Evolutionary conservation across 192 early-diverging fungal species (phyloP).

Genomic region (Podochytrium sp.): DNA sequence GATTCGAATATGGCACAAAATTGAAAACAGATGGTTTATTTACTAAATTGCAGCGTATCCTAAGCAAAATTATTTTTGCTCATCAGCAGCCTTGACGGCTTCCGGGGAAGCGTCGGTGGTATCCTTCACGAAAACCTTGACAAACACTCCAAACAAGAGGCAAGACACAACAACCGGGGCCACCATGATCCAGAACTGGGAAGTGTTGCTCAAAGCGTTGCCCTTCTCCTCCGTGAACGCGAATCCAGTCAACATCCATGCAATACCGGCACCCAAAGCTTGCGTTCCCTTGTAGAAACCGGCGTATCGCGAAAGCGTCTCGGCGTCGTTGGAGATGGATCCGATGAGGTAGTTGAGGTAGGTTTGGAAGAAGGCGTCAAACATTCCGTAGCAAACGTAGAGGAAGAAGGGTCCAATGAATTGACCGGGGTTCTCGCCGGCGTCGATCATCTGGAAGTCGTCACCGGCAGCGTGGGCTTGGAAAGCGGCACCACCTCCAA

Average conservation of each 20-base stretch:
- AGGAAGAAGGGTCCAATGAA: conserved; percentile 63
- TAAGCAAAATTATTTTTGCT: too few species aligned
- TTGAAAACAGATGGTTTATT: too few species aligned
- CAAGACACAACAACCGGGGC: background rate
- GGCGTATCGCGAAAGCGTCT: conserved; percentile 38
- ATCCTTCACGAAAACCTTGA: conserved; percentile 4
- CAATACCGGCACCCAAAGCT: background rate
- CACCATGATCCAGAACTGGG: background rate
- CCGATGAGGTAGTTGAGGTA: conserved; percentile 84
- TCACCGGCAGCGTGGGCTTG: background rate
- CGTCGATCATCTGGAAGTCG: background rate
- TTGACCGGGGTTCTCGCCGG: background rate
- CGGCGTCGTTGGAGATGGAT: conserved; percentile 77
- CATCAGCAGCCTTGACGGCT: too few species aligned
- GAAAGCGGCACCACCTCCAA: background rate
- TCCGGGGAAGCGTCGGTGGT: too few species aligned
- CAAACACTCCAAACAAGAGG: background rate
- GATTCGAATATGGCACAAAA: too few species aligned
- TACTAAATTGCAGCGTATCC: too few species aligned
- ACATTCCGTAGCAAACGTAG: conserved; percentile 75
- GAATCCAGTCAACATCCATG: background rate
- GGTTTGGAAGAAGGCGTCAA: conserved; percentile 83
- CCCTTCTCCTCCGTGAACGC: background rate
- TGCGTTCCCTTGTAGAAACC: conserved; percentile 93
- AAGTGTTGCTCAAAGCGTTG: background rate